Evolutionary conservation across 495 filamentous ascomycete genomes (phyloP).

Genomic region (Barbatosphaeria neglecta): DNA sequence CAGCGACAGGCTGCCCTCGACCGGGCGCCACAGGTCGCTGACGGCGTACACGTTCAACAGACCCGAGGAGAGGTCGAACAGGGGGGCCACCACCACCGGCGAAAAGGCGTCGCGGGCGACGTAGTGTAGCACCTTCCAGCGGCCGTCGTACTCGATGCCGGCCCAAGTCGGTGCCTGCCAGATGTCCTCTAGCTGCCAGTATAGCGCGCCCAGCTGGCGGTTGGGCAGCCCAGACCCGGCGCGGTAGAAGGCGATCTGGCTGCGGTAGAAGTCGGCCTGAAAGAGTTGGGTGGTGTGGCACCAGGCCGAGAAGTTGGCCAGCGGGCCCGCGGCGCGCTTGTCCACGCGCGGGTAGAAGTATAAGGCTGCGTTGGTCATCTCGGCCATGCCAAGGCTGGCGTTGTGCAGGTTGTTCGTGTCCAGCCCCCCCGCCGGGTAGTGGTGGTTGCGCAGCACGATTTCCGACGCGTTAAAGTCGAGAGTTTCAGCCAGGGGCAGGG

Average conservation of each 20-base stretch:
- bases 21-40: slow-evolving; percentile 39
- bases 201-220: slow-evolving; percentile 50
- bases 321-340: slow-evolving; percentile 36
- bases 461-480: slow-evolving; percentile 50
- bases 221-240: slow-evolving; percentile 48
- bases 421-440: slow-evolving; percentile 43
- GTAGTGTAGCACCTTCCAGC: slow-evolving; percentile 58
- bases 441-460: slow-evolving; percentile 52
- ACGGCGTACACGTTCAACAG: slow-evolving; percentile 50
- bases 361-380: slow-evolving; percentile 53
- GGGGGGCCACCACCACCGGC: slow-evolving; percentile 49
- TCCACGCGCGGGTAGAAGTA: slow-evolving; percentile 52
- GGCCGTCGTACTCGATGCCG: slow-evolving; percentile 49
- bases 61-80: slow-evolving; percentile 44
- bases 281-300: slow-evolving; percentile 56
- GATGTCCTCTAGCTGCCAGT: slow-evolving; percentile 63
- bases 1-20: slow-evolving; percentile 11
- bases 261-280: slow-evolving; percentile 55
- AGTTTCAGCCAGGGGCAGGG: slow-evolving; percentile 35
- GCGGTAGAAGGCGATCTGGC: slow-evolving; percentile 54
- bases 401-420: slow-evolving; percentile 34
- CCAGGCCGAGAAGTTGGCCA: slow-evolving; percentile 61
- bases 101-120: slow-evolving; percentile 49
- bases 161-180: slow-evolving; percentile 63
- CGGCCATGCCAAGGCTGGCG: slow-evolving; percentile 38